Base-by-base conservation (phyloP, 2,329 filamentous ascomycete species). In the Pseudogymnoascus sp. region DNA sequence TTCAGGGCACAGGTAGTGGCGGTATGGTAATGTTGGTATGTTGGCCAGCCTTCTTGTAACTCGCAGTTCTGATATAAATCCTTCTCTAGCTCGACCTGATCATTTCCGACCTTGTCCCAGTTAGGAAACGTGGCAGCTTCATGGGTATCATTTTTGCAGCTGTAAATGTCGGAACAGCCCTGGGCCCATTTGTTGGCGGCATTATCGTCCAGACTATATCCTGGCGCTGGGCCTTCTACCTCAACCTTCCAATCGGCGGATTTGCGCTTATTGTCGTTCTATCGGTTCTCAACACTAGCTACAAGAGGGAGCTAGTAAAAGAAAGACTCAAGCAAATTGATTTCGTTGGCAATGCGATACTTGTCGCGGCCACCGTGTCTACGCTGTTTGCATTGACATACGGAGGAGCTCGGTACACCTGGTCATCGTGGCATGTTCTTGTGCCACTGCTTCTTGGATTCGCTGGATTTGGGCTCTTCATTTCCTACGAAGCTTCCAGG, bases 221-320 rank as follows among this genome's bases (percentile, higher is more conserved):
- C 0, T 81, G 78, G 78, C 68, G 74, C 6, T 80, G 76, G 76
- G 72, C 76, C 8, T 82, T 82, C 60, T 78, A 74, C 60, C 66
- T 79, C 16, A 77, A 77, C 62, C 65, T 78, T 2, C 77, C 76
- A 6, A 63, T 70, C 61, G 64, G 66, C 39, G 63, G 43, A 18
- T 57, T 69, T 39, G 66, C 64, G 11, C 47, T 70, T 18, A 41
- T 66, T 22, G 62, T 68, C 18, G 59, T 64, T 18, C 62, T 28
- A 63, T 74, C 32, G 66, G 72, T 57, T 38, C 37, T 38, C 5
- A 70, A 77, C 35, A 75, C 76, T 7, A 68, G 76, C 38, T 70
- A 69, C 41, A 70, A 74, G 0, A 67, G 39, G 64, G 68, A 34
- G 2, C 72, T 69, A 1, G 62, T 70, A 6, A n/a, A 57, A 20